Evolutionary conservation across 2,329 filamentous ascomycete genomes (phyloP), one percentile per base, ranked within the genome.

Genomic region (Aspergillus sp.): DNA sequence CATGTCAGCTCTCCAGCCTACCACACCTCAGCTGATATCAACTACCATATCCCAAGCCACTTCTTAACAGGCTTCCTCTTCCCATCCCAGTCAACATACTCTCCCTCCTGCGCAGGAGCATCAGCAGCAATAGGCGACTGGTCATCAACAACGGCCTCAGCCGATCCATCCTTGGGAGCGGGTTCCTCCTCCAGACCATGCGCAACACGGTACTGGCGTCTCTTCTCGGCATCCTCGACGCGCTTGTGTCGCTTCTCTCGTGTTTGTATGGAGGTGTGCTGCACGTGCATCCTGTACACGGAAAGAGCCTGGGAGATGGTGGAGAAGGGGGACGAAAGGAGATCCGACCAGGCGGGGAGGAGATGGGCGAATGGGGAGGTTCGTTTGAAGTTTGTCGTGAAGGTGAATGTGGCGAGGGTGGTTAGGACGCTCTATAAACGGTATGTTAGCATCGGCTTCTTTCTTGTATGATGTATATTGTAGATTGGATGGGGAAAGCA

Each of bases 221-320:
- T 79, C 80, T 96, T 95, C 65, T 85, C 79, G 27, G 93, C 85
- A 70, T 98, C 93, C 54, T 95, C 89, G 44, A 89, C 76, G 53
- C 82, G 83, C 60, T 78, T 78, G 58, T 81, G 79, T 43, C 90
- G 79, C 70, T 82, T 82, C 67, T 90, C 87, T 41, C 78, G 75
- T 27, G 86, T 85, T 60, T 82, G 71, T 51, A 78, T 73, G 28
- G 82, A 84, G 52, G 80, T 79, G 65, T 90, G 84, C 56, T 82
- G 78, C 53, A 86, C 79, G 62, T 94, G 86, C 71, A 95, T 77
- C 48, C 80, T 76, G 60, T 91, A 80, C 44, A 95, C 87, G 46
- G 88, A 77, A 49, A 85, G 60, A 59, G 83, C 83, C 45, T 82
- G 80, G 26, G 73, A 68, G 31, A 85, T 59, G 53, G 84, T 90